Conservation (phyloP, 805 yeast species). For the Helenozyma baotianmanensis region DNA sequence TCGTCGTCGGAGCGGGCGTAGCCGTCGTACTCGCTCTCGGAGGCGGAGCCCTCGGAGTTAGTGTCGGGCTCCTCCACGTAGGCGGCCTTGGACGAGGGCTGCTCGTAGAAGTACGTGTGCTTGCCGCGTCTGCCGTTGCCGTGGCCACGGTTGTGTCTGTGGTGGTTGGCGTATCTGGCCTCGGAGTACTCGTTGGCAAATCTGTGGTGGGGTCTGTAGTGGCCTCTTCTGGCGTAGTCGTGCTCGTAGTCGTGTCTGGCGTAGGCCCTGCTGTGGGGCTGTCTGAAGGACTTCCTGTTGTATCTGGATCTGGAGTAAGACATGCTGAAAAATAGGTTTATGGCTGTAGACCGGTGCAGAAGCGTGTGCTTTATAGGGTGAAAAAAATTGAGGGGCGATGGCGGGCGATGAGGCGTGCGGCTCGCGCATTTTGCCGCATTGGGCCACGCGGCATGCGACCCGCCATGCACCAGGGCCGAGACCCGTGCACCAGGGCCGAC, state of each 20-base stretch:
- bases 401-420: constrained; percentile 18
- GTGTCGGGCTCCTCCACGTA: constrained; percentile 42
- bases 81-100: constrained; percentile 31
- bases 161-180: constrained; percentile 4
- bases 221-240: neutral
- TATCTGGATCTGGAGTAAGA: constrained; percentile 18
- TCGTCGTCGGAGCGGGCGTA: constrained; percentile 15
- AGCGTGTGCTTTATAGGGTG: constrained; percentile 6
- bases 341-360: constrained; percentile 1
- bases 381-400: constrained; percentile 1
- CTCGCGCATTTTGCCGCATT: constrained; percentile 6
- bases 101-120: constrained; percentile 30
- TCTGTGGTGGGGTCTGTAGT: neutral
- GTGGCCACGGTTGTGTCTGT: constrained; percentile 3
- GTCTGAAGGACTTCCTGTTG: constrained; percentile 20
- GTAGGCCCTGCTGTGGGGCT: constrained; percentile 2
- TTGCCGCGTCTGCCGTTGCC: constrained; percentile 8
- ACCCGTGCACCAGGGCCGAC: constrained; percentile 2
- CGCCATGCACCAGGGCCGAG: too few species aligned
- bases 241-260: constrained; percentile 6
- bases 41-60: constrained; percentile 24
- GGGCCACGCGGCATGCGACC: neutral
- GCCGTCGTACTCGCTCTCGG: constrained; percentile 20
- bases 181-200: constrained; percentile 1
- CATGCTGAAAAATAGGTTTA: constrained; percentile 4